These are phyloP conservation scores for Pyropia haitanensis DNA, from an alignment of 23 red algal species.

Conservation along the genomic window DNA sequence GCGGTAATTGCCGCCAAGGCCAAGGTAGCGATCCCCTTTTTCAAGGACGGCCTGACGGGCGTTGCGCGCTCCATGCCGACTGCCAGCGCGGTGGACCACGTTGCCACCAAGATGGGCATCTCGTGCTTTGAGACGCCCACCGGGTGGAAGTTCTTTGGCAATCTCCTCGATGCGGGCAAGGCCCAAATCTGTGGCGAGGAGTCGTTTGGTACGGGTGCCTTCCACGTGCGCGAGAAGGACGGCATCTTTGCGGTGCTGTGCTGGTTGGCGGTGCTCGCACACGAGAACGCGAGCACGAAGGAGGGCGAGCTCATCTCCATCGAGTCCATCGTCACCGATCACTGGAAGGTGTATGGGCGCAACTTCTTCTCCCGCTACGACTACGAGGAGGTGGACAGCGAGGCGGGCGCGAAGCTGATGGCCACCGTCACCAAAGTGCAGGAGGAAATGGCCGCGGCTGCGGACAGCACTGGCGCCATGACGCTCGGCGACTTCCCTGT, in stretches of 20 bases:
- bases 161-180: constrained; percentile 84
- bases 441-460: constrained; percentile 13
- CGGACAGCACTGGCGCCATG: constrained; percentile 7
- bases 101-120: constrained; percentile 46
- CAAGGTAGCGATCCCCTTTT: constrained; percentile 46
- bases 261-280: constrained; percentile 77
- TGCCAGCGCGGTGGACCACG: constrained; percentile 61
- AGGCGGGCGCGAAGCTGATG: constrained; percentile 43
- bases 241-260: constrained; percentile 75
- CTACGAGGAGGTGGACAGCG: constrained; percentile 61
- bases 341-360: constrained; percentile 85
- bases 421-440: neutral
- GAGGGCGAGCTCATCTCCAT: constrained; percentile 33
- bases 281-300: constrained; percentile 22
- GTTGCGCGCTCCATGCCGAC: constrained; percentile 90
- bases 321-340: constrained; percentile 50
- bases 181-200: constrained; percentile 86
- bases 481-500: neutral
- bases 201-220: constrained; percentile 65
- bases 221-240: constrained; percentile 94
- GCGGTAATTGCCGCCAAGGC: constrained; percentile 88
- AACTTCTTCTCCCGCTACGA: constrained; percentile 88
- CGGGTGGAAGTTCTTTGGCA: constrained; percentile 95
- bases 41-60: constrained; percentile 44
- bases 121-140: constrained; percentile 62